Evolutionary conservation across 2,329 filamentous ascomycete species (phyloP), one percentile per base, ranked within the genome.

Genomic region (Metarhizium rileyi): DNA sequence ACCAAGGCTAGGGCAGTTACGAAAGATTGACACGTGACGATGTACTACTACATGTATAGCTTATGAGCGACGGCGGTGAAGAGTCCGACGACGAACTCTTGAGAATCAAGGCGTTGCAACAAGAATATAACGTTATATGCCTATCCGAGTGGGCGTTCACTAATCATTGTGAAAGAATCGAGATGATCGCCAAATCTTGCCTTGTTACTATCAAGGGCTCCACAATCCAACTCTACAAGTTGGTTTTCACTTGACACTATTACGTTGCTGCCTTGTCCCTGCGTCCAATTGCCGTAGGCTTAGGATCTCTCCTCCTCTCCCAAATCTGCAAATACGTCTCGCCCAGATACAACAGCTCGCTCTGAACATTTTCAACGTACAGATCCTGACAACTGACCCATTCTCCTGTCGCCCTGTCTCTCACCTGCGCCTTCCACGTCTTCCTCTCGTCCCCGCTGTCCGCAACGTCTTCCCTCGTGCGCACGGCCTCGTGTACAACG

Each of bases 291-390:
- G 10, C 26, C 14, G 28, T 10, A 5, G 44, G 26, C 56, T 66
- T 70, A 14, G 69, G 64, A 53, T 72, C 74, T 62, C 79, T 84
- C 67, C 90, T 80, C 66, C 86, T 77, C 73, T 97, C 93, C 93
- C 93, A 97, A 42, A 98, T 81, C 78, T 97, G 94, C 51, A 97
- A 70, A 73, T 97, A 97, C 50, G 87, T 87, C 75, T 98, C 93
- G 47, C 91, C 89, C 0, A 94, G 85, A 62, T 95, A 95, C 56
- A 98, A 66, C 59, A 95, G 78, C 72, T 98, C 91, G 55, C 81
- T 87, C 67, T 91, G 86, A 20, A 93, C 86, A 67, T 84, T 84
- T 63, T 96, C 87, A 6, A 98, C 91, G 64, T 86, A 96, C 57
- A 98, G 65, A 70, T 98, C 93, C 71, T 98, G 93, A 50, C 90